Evolutionary conservation across 495 filamentous ascomycete genomes (phyloP).

Genomic region (Apiosordaria backusii): DNA sequence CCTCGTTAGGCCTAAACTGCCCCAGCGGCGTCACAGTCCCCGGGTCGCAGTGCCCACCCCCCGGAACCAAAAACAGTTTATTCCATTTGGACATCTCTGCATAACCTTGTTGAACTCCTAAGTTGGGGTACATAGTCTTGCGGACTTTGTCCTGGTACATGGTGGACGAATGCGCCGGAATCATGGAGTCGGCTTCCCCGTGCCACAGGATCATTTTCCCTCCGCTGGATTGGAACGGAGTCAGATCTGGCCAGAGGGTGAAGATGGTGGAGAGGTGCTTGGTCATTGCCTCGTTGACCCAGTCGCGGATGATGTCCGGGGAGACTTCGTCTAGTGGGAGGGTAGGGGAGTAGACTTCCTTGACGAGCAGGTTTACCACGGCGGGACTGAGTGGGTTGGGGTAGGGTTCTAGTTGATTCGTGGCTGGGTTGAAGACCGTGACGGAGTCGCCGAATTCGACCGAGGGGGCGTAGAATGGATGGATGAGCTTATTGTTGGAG

Average conservation of each 20-base stretch:
- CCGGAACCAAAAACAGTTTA: conserved; percentile 50
- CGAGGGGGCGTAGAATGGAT: conserved; percentile 45
- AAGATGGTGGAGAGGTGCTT: conserved; percentile 43
- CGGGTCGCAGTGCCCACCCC: conserved; percentile 47
- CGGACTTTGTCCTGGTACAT: conserved; percentile 51
- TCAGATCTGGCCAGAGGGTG: conserved; percentile 48
- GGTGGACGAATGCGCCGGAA: conserved; percentile 47
- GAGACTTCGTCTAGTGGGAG: conserved; percentile 44
- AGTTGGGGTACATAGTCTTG: conserved; percentile 45
- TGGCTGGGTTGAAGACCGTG: conserved; percentile 42
- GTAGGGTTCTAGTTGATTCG: conserved; percentile 36
- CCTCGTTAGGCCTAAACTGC: conserved; percentile 25
- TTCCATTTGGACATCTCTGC: conserved; percentile 48
- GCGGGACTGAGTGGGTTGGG: conserved; percentile 23
- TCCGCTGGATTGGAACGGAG: conserved; percentile 40
- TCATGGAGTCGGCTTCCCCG: conserved; percentile 48
- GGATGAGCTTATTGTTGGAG: conserved; percentile 41
- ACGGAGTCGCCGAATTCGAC: conserved; percentile 42
- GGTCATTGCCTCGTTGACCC: conserved; percentile 43
- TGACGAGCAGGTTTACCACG: conserved; percentile 38
- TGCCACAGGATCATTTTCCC: conserved; percentile 53
- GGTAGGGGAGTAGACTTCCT: conserved; percentile 32
- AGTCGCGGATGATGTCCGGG: conserved; percentile 46
- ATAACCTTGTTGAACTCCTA: conserved; percentile 36
- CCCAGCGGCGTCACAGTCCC: conserved; percentile 42